These are phyloP conservation scores for Cryptococcus maquisensis DNA, from an alignment of 1,284 basidiomycete genomes.

Conservation along the genomic window DNA sequence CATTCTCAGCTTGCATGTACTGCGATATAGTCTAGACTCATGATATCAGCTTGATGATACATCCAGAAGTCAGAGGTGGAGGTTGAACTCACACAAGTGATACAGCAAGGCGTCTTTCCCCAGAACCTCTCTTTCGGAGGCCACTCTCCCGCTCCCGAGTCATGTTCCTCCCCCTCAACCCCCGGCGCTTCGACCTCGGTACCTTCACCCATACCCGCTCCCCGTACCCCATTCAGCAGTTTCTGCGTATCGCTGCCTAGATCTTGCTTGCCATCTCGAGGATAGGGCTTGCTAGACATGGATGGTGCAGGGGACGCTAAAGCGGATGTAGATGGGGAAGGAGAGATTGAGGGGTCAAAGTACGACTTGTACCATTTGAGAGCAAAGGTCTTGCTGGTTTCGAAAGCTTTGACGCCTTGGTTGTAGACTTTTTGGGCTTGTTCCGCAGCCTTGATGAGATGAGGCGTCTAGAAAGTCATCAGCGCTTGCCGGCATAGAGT, in stretches of 20 bases:
- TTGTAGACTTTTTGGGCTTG: constrained; percentile 17
- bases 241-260: constrained; percentile 1
- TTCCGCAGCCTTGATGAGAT: constrained; percentile 18
- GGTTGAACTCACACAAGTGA: constrained; percentile 20
- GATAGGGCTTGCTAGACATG: background rate
- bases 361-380: constrained; percentile 13
- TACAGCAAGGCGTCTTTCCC: constrained; percentile 23
- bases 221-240: constrained; percentile 5
- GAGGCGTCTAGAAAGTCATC: constrained; percentile 12
- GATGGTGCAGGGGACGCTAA: background rate
- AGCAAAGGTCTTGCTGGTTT: constrained; percentile 11
- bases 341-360: background rate
- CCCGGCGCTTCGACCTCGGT: constrained; percentile 4
- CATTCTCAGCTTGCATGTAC: constrained; percentile 39
- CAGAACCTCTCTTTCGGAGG: constrained; percentile 12
- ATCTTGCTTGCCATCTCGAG: background rate
- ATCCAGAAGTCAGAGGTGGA: background rate
- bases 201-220: constrained; percentile 8
- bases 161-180: background rate
- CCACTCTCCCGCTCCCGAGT: constrained; percentile 2
- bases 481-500: background rate
- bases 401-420: constrained; percentile 12
- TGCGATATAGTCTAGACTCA: constrained; percentile 25
- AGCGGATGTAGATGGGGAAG: background rate
- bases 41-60: background rate